phyloP scores from a whole-genome alignment of 2,329 filamentous ascomycete species.

The Aureobasidium sp. region DNA sequence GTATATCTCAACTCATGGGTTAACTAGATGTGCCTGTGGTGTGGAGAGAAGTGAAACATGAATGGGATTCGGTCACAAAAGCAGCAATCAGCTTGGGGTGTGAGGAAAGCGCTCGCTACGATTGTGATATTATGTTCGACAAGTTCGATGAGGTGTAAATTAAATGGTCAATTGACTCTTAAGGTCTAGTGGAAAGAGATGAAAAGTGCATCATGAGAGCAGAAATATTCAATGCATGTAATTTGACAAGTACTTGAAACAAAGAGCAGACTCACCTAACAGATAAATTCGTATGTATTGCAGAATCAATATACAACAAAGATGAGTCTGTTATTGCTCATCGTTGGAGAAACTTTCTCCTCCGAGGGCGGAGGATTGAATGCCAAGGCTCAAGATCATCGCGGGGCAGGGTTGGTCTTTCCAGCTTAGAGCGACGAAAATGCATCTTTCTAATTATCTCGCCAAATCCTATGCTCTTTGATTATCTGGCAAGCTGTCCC shows the following conservation, averaged over 20 bases:
- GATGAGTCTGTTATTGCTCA: neutral
- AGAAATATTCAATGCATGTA: neutral
- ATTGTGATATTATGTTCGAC: neutral
- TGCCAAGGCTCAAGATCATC: neutral
- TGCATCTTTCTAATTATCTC: neutral
- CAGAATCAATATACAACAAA: neutral
- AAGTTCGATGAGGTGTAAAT: neutral
- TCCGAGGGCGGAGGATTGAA: neutral
- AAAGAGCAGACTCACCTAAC: neutral
- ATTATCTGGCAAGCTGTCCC: no score
- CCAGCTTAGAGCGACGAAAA: neutral
- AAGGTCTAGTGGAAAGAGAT: neutral
- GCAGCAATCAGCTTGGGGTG: no score
- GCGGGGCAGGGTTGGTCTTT: neutral
- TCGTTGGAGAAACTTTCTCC: constrained; percentile 7
- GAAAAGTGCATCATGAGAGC: no score
- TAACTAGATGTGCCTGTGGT: neutral
- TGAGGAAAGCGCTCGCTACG: neutral
- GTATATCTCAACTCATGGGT: no score
- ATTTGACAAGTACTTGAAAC: no score
- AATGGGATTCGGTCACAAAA: no score
- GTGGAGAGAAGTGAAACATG: neutral
- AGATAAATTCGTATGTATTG: neutral
- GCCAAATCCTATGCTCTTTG: no score
- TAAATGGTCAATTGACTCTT: neutral